These are phyloP conservation scores for Dunaliella sp. DNA, from an alignment of 139 green algal species.

Conservation along the genomic window DNA sequence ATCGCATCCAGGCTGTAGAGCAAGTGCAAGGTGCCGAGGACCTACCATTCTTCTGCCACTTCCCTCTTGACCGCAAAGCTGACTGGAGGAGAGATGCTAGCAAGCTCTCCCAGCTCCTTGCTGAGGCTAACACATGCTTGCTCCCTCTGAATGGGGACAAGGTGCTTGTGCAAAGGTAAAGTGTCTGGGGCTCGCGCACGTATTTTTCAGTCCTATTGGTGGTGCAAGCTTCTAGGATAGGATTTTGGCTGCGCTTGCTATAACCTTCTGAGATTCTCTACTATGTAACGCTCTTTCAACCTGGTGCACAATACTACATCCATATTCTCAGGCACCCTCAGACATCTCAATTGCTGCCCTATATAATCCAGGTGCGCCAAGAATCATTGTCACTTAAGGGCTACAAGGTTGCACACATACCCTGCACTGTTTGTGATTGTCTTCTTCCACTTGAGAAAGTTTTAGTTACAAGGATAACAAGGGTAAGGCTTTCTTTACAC, in stretches of 20 bases:
- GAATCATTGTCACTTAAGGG: too few relatives aligned
- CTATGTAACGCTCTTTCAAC: background rate
- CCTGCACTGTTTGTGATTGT: too few relatives aligned
- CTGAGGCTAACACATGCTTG: background rate
- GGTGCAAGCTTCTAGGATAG: too few relatives aligned
- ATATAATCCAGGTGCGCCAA: too few relatives aligned
- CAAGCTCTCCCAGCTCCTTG: background rate
- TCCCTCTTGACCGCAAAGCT: background rate
- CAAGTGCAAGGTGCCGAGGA: background rate
- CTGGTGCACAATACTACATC: background rate
- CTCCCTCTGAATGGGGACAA: background rate
- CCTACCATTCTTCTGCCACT: background rate
- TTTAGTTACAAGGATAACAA: too few relatives aligned
- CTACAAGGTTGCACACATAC: too few relatives aligned
- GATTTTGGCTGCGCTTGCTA: too few relatives aligned
- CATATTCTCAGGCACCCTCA: background rate
- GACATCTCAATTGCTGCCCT: too few relatives aligned
- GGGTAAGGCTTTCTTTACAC: too few relatives aligned
- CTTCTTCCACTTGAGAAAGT: too few relatives aligned
- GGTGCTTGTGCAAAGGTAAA: background rate
- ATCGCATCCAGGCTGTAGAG: background rate
- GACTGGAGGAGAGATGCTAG: background rate
- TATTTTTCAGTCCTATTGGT: background rate
- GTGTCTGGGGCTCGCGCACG: background rate
- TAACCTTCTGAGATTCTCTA: too few relatives aligned